Base-by-base conservation (phyloP, 805 yeast species). In the Starmerella etchellsii region DNA sequence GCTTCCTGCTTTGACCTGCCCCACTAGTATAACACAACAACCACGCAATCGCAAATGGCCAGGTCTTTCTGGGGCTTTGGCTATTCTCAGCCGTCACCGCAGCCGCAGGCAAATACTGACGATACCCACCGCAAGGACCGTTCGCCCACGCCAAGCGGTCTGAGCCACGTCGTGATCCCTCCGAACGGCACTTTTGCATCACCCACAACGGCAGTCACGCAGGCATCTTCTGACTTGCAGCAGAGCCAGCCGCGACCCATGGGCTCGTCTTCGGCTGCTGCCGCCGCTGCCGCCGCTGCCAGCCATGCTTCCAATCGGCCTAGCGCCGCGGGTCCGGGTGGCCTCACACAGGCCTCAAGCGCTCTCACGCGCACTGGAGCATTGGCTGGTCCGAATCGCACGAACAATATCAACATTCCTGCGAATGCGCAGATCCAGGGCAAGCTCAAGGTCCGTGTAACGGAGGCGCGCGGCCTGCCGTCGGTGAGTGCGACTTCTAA, bases 361-460 rank as follows among this genome's bases (percentile, higher is more conserved):
- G 16, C 31, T 27, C 19, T 26, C 24, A 14, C 36, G 13, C 25
- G 34, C 35, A 7, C 27, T 18, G 24, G 19, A 31, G 19, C 26
- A 11, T 10, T 30, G 23, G 13, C 31, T 25, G 36, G 36, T 14
- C 35, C 34, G 33, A 8, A 16, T 26, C 32, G 32, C 32, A 3
- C 34, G 18, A 32, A 15, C 18, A 33, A 36, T 28, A 46, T 46
- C 39, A 36, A 40, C 29, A 46, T 46, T 36, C 49, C 54, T 15
- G 42, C 40, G 23, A 37, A 46, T 30, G 48, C 43, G 30, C 48
- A 44, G 37, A 46, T 48, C 38, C 48, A 51, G 19, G 97, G 97
- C 34, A 81, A 81, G 58, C 69, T 88, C 39, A 74, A 76, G 53
- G 85, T 91, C 36, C 75, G 74, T 26, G 83, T 88, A 46, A 65